Evolutionary conservation across 345 rosid species (phyloP).

Genomic region (Citrus reticulata): DNA sequence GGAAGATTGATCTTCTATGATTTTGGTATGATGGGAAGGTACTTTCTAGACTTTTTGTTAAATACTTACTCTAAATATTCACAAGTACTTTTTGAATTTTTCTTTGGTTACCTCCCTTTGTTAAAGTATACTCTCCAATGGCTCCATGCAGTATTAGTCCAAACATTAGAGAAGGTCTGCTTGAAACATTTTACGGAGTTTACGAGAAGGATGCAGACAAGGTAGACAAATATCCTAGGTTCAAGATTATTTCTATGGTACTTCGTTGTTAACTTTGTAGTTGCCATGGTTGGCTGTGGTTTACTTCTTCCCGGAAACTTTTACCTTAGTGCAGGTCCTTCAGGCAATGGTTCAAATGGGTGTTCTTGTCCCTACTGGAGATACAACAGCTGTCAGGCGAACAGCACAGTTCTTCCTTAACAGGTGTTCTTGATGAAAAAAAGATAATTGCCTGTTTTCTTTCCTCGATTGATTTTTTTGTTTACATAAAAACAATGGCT

Average conservation of each 20-base stretch:
- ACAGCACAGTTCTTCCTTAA: conserved; percentile 94
- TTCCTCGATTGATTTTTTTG: background rate
- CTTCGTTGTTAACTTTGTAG: background rate
- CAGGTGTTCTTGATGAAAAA: conserved; percentile 42
- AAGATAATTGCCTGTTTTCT: background rate
- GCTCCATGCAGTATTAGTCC: conserved; percentile 71
- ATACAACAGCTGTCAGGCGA: conserved; percentile 90
- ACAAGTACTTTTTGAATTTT: conserved; percentile 1
- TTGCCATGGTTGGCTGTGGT: conserved; percentile 4
- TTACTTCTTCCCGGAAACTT: background rate
- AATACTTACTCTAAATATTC: background rate
- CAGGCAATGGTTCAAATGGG: conserved; percentile 99
- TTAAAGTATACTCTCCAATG: conserved; percentile 1
- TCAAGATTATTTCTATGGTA: background rate
- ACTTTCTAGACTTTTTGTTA: conserved; percentile 17
- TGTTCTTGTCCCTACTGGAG: conserved; percentile 99
- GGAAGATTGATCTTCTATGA: conserved; percentile 97
- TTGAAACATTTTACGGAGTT: conserved; percentile 85
- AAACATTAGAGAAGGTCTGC: conserved; percentile 89
- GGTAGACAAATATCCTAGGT: conserved; percentile 39
- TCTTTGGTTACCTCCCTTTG: conserved; percentile 10
- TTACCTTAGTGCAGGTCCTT: conserved; percentile 53
- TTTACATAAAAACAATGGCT: background rate
- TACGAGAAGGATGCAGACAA: conserved; percentile 95
- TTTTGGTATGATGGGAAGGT: conserved; percentile 99